Conservation (phyloP, 2,329 filamentous ascomycete species). For the Aspergillus fumigatus region DNA sequence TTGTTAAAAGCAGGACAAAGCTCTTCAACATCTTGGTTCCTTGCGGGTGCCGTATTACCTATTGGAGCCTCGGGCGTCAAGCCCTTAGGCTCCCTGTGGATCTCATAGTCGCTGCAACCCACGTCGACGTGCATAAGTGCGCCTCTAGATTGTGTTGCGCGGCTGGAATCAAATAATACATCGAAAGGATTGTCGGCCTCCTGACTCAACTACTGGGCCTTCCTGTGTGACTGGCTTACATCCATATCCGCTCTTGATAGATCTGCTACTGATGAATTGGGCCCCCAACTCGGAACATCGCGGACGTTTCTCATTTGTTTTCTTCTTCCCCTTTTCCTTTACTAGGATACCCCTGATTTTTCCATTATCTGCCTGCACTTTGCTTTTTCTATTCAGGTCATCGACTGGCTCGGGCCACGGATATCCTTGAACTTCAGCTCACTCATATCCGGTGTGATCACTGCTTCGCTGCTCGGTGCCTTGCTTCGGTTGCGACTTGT, state of each 20-base stretch:
- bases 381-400: constrained; percentile 19
- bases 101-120: constrained; percentile 12
- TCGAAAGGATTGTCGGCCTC: background rate
- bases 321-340: constrained; percentile 4
- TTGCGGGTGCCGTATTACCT: constrained; percentile 14
- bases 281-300: constrained; percentile 11
- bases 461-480: background rate
- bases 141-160: constrained; percentile 26
- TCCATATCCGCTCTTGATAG: background rate
- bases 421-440: constrained; percentile 4
- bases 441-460: constrained; percentile 4
- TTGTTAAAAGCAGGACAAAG: background rate
- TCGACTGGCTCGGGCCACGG: constrained; percentile 26
- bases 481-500: background rate
- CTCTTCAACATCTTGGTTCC: constrained; percentile 4
- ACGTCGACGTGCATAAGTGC: constrained; percentile 31
- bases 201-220: constrained; percentile 8
- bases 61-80: constrained; percentile 19
- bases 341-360: constrained; percentile 12
- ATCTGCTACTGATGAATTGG: constrained; percentile 9
- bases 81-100: constrained; percentile 20
- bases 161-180: constrained; percentile 5
- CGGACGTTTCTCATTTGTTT: constrained; percentile 6
- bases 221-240: constrained; percentile 10
- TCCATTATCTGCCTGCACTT: constrained; percentile 11